Evolutionary conservation across 441 rosid species (phyloP).

Genomic region (Breynia disticha): DNA sequence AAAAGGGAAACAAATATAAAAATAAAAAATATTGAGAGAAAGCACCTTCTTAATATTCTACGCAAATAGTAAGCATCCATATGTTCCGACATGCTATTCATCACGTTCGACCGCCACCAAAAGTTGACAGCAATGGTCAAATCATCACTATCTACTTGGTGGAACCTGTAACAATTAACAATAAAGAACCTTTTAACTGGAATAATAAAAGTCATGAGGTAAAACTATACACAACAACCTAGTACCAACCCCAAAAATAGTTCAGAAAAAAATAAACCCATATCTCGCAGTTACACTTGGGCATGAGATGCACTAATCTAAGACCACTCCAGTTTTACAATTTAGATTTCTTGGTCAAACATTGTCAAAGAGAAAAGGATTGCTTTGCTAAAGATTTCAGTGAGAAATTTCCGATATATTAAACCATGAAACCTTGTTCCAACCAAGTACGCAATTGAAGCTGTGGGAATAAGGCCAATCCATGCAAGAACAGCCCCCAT

Average conservation of each 20-base stretch:
- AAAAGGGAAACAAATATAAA: not conserved
- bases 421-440: no score
- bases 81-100: constrained; percentile 61
- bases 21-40: constrained; percentile 3
- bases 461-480: no score
- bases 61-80: constrained; percentile 91
- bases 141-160: constrained; percentile 77
- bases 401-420: no score
- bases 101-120: constrained; percentile 78
- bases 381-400: not conserved
- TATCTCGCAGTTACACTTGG: not conserved
- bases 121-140: constrained; percentile 79
- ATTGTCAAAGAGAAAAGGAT: no score
- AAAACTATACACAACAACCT: not conserved
- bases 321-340: not conserved
- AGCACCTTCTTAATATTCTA: constrained; percentile 62
- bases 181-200: constrained; percentile 16
- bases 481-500: no score
- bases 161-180: constrained; percentile 53
- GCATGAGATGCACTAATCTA: not conserved
- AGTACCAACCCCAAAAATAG: not conserved
- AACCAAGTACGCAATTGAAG: no score
- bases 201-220: not conserved
- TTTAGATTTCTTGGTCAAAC: not conserved
- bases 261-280: not conserved